Base-by-base conservation (phyloP, 176 grass and related monocot species). In the Lolium multiflorum region DNA sequence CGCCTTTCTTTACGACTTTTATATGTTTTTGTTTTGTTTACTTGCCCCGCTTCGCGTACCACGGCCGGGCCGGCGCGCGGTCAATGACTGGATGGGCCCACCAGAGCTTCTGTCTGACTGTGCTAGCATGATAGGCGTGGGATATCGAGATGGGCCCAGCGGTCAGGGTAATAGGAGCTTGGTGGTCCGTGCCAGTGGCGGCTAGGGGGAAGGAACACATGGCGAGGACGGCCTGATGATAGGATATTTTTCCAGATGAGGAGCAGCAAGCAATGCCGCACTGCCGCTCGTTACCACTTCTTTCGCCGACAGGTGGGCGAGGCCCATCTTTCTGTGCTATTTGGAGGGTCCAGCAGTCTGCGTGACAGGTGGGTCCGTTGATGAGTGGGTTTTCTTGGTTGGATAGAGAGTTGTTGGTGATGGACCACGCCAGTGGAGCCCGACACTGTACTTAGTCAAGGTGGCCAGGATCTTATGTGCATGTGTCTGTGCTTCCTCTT, bases 401-500 rank as follows among this genome's bases (percentile, higher is more conserved):
- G 25, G 25, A 73, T 17, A 35, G 52, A 44, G 43, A n/a, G 18
- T 64, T 28, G 81, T 80, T 80, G 66, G 68, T 58, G 43, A 66
- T 37, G 12, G 46, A 75, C 70, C 47, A 13, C 57, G 16, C 41
- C 43, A 7, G 26, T 49, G 74, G 69, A 26, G 25, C 43, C 35
- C 11, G 22, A 7, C 9, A 87, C 84, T 87, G 84, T 83, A 5
- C 9, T 18, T 73, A 79, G 89, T 87, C 89, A 90, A 90, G 72
- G 89, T 11, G 4, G 9, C 18, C 6, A 3, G 46, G 89, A 87
- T 90, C 56, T 83, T 87, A 22, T 90, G 74, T 43, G 89, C 54
- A 21, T 0, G 0, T 16, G 0, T 38, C 0, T n/a, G 15, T 41
- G 17, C 17, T 21, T 1, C 7, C 22, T 17, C 28, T 0, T 4